phyloP scores from a whole-genome alignment of 345 rosid species.

The Euphorbia lathyris region DNA sequence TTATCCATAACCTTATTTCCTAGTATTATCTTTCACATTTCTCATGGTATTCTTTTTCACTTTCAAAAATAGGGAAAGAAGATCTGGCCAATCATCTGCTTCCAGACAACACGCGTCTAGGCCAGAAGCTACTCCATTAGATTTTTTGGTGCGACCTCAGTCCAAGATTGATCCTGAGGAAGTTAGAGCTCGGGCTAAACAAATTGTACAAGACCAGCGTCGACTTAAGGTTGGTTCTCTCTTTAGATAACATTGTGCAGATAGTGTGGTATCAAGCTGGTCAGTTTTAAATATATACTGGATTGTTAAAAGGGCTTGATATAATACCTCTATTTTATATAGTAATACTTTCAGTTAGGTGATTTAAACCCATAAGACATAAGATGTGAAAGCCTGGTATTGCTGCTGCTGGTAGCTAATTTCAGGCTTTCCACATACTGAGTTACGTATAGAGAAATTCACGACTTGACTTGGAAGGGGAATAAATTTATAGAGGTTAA shows the following conservation, averaged over 20 bases:
- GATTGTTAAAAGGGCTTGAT: not conserved
- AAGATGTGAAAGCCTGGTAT: not conserved
- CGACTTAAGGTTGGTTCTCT: conserved; percentile 65
- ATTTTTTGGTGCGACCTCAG: conserved; percentile 88
- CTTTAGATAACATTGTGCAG: too few relatives aligned
- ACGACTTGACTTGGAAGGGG: not conserved
- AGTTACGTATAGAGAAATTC: not conserved
- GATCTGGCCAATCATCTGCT: conserved; percentile 63
- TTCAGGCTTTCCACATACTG: not conserved
- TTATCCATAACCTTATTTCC: not conserved
- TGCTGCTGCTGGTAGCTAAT: not conserved
- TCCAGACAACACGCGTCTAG: conserved; percentile 67
- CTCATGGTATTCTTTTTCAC: not conserved
- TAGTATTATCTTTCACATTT: not conserved
- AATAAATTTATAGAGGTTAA: not conserved
- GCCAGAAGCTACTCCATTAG: conserved; percentile 96
- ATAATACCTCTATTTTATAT: not conserved
- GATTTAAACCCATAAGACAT: not conserved
- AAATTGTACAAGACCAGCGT: conserved; percentile 81
- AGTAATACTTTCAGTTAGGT: not conserved
- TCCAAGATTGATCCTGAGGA: conserved; percentile 93
- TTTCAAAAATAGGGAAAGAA: conserved; percentile 37
- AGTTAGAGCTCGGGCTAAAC: conserved; percentile 80
- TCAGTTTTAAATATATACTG: not conserved
- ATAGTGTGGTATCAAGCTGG: not conserved